phyloP scores from a whole-genome alignment of 2,329 filamentous ascomycete genomes.

The Venturiaceae sp. region DNA sequence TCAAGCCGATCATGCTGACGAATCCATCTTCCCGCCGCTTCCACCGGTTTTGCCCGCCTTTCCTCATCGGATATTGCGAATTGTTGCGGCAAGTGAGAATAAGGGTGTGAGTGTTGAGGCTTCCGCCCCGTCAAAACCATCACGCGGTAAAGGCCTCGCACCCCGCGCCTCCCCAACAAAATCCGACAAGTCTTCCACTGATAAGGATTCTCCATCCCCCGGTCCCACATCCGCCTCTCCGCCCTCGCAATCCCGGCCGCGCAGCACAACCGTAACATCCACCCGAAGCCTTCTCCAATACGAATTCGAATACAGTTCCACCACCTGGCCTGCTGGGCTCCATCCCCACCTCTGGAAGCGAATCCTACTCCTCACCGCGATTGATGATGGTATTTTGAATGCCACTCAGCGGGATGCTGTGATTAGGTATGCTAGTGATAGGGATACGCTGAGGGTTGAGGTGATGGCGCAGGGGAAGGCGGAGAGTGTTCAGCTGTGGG shows the following conservation, averaged over 20 bases:
- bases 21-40: neutral
- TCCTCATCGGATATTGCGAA: neutral
- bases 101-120: neutral
- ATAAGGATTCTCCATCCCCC: neutral
- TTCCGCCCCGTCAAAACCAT: neutral
- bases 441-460: conserved; percentile 20
- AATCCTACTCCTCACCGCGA: conserved; percentile 18
- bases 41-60: neutral
- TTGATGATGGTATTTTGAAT: conserved; percentile 19
- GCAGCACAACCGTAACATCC: neutral
- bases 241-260: neutral
- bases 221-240: neutral
- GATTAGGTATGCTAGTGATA: conserved; percentile 23
- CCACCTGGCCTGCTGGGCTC: conserved; percentile 14
- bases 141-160: neutral
- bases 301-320: conserved; percentile 8
- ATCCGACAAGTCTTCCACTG: neutral
- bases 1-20: neutral
- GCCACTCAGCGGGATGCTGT: conserved; percentile 20
- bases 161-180: neutral
- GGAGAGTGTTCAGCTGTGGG: conserved; percentile 25
- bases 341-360: conserved; percentile 23
- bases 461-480: conserved; percentile 24
- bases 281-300: neutral
- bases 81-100: neutral